These are phyloP conservation scores for Aspergillus clavatus DNA, from an alignment of 2,329 filamentous ascomycete genomes.

Conservation along the genomic window DNA sequence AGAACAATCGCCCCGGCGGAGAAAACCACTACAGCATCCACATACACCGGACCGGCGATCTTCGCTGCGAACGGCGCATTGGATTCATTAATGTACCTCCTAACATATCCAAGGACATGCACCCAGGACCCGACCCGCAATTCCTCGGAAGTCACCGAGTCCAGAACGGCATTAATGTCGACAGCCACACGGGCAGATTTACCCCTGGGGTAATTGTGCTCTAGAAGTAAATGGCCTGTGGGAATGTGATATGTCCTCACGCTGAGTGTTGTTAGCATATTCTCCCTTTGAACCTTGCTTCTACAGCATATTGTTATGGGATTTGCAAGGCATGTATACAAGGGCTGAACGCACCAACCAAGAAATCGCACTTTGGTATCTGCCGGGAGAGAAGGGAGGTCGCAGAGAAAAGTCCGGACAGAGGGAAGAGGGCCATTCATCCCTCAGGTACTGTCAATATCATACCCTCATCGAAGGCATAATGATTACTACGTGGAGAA, in stretches of 20 bases:
- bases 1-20: slow-evolving; percentile 68
- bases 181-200: slow-evolving; percentile 53
- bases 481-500: no score
- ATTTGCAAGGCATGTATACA: neutral
- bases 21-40: slow-evolving; percentile 78
- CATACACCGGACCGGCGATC: slow-evolving; percentile 35
- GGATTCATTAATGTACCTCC: no score
- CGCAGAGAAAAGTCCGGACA: slow-evolving; percentile 59
- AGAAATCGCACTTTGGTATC: slow-evolving; percentile 85
- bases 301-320: neutral
- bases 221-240: slow-evolving; percentile 60
- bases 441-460: slow-evolving; percentile 5
- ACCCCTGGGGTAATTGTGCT: slow-evolving; percentile 56
- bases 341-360: slow-evolving; percentile 67
- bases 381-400: slow-evolving; percentile 48
- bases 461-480: no score
- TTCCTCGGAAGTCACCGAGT: slow-evolving; percentile 58
- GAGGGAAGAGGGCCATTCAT: slow-evolving; percentile 59
- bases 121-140: slow-evolving; percentile 77
- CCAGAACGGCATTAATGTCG: slow-evolving; percentile 66
- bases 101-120: slow-evolving; percentile 79
- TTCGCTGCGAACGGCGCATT: slow-evolving; percentile 12
- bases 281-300: no score
- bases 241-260: slow-evolving; percentile 55
- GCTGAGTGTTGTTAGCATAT: slow-evolving; percentile 41